Evolutionary conservation across 2,329 filamentous ascomycete species (phyloP), one percentile per base, ranked within the genome.

Genomic region (Pestalotiopsis sp.): DNA sequence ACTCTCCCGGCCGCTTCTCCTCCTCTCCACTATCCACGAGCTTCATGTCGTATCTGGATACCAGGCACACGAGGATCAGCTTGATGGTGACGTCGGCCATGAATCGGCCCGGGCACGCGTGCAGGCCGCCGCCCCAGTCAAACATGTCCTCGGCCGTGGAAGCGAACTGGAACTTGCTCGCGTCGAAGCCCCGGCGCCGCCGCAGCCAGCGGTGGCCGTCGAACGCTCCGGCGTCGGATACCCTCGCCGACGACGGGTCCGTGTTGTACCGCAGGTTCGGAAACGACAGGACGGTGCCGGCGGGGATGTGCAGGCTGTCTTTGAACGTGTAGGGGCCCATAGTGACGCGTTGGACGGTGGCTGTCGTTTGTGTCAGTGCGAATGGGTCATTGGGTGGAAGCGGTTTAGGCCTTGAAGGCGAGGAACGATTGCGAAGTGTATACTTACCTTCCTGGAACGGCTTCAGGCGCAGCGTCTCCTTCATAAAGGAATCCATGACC

Each of bases 151-250:
- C 72, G 36, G 72, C 67, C 36, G 69, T 68, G 7, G 72, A 73
- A 9, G 73, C 71, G 38, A 75, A 74, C 36, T 74, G 70, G 56
- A 71, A 75, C 57, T 73, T 73, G 72, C 68, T 73, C 9, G 69
- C 68, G 38, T 72, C 69, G 61, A 68, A 66, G 12, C 31, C n/a
- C 9, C 62, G 61, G 14, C 70, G 69, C 52, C 67, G 69, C 4
- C 64, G 67, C 25, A 69, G 23, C 71, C 69, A 73, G 14, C 73
- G 70, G 13, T 70, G 71, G 27, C 69, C 70, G 57, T 75, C 72
- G 41, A 74, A 74, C 11, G 49, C 69, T 6, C 39, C 61, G 6
- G 69, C 68, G 13, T 74, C 68, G 13, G 70, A 25, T 13, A 41
- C 59, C 12, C 66, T 13, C 17, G 68, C 2, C 7, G 31, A 36